A percentile compares a stretch with the other conserved stretches of the same genome.
These are phyloP conservation scores for Blastobotrys aristatus DNA, from an alignment of 1,139 yeast species.

Conservation along the genomic window DNA sequence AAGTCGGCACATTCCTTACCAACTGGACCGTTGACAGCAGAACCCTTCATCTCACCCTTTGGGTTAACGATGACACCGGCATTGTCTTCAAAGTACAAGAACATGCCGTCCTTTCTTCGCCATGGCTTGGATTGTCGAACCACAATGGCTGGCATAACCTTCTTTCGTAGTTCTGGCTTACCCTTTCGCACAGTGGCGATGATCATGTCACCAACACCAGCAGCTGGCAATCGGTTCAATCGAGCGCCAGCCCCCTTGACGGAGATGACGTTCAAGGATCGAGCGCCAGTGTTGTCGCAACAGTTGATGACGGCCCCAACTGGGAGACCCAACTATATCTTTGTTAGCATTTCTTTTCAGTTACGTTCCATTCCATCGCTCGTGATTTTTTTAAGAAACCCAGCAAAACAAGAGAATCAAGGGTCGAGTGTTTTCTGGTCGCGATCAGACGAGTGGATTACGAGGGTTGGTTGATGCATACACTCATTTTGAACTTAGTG, in stretches of 20 bases:
- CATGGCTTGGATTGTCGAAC: constrained; percentile 99
- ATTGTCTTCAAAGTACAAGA: constrained; percentile 99
- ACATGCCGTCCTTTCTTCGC: constrained; percentile 99
- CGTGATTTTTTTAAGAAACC: too few relatives aligned
- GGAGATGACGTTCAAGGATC: constrained; percentile 98
- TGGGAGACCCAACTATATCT: constrained; percentile 91
- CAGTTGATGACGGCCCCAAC: constrained; percentile 99
- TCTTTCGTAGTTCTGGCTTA: constrained; percentile 99
- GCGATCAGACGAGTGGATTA: background rate
- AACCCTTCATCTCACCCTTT: constrained; percentile 99
- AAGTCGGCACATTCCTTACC: constrained; percentile 99
- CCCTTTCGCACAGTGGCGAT: constrained; percentile 99
- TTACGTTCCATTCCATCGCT: too few relatives aligned
- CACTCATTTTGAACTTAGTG: constrained; percentile 99
- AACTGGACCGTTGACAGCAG: constrained; percentile 99
- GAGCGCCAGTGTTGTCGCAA: constrained; percentile 99
- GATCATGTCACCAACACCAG: constrained; percentile 99
- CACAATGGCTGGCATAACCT: constrained; percentile 99
- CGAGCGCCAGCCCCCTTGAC: constrained; percentile 99
- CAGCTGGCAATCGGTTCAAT: constrained; percentile 99
- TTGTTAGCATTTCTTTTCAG: constrained; percentile 13
- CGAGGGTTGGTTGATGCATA: constrained; percentile 40
- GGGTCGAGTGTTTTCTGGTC: background rate
- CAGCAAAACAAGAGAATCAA: background rate
- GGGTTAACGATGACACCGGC: constrained; percentile 99